These are phyloP conservation scores for Austroboletus novae-zelandiae DNA, from an alignment of 1,284 basidiomycete species.

Conservation along the genomic window DNA sequence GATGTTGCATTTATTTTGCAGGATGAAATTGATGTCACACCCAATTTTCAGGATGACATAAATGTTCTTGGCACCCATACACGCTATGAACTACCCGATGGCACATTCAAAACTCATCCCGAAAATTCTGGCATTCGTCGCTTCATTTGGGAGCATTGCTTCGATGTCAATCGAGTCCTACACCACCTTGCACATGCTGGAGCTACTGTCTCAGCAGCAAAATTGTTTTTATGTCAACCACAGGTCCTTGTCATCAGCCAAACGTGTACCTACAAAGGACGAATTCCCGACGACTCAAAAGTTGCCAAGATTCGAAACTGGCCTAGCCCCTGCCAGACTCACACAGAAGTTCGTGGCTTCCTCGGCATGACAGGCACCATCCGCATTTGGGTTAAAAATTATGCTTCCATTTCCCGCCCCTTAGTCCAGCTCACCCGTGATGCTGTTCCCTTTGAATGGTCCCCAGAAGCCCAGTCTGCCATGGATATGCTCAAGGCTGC, in stretches of 20 bases:
- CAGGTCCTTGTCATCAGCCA: conserved; percentile 17
- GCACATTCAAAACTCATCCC: conserved; percentile 25
- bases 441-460: not conserved
- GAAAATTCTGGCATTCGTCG: conserved; percentile 28
- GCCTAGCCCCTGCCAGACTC: not conserved
- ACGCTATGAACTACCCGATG: conserved; percentile 17
- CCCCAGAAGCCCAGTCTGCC: not conserved
- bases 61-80: conserved; percentile 6
- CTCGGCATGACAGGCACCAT: conserved; percentile 26
- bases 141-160: conserved; percentile 26
- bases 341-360: conserved; percentile 28
- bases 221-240: conserved; percentile 8
- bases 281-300: not conserved
- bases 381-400: conserved; percentile 26
- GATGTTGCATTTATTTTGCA: conserved; percentile 37
- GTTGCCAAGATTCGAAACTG: conserved; percentile 1
- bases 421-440: conserved; percentile 3
- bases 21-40: conserved; percentile 31
- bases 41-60: conserved; percentile 7
- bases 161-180: conserved; percentile 19
- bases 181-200: conserved; percentile 19
- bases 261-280: conserved; percentile 10
- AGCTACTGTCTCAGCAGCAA: conserved; percentile 15
- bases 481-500: conserved; percentile 29
- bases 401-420: not conserved